Conservation (phyloP, 2,329 filamentous ascomycete genomes). For the Colletotrichum horii region DNA sequence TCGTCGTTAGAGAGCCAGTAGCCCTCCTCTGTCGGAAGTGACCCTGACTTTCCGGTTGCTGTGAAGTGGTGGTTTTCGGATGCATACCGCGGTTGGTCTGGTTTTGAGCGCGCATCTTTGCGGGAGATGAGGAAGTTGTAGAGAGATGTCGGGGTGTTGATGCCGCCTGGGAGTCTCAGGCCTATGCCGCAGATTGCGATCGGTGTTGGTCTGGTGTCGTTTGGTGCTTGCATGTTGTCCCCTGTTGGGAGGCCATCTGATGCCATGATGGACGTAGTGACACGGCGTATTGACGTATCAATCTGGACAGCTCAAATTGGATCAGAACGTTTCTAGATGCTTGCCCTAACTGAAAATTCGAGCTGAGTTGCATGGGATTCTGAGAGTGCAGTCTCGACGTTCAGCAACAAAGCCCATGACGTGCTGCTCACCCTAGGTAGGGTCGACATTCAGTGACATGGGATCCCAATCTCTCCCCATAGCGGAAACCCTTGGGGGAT, state of each 20-base stretch:
- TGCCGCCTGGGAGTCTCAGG: slow-evolving; percentile 9
- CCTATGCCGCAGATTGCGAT: slow-evolving; percentile 18
- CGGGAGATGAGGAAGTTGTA: slow-evolving; percentile 12
- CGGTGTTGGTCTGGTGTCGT: not conserved
- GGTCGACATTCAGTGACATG: not conserved
- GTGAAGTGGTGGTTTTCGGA: not conserved
- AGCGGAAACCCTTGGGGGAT: not conserved
- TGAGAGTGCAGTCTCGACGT: not conserved
- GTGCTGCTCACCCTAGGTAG: not conserved
- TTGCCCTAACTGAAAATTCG: not conserved
- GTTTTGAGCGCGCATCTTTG: slow-evolving; percentile 5
- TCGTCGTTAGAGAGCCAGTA: slow-evolving; percentile 3
- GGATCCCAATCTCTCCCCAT: not conserved
- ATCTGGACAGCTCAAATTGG: not conserved
- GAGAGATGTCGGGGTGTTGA: not conserved
- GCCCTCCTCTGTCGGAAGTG: not conserved
- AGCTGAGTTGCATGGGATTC: not conserved
- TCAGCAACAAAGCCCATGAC: not conserved
- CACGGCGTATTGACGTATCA: not conserved
- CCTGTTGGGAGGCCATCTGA: too few relatives aligned
- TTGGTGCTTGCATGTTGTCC: not conserved
- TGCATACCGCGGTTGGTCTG: not conserved
- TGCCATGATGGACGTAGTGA: not conserved
- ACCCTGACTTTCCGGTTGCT: not conserved
- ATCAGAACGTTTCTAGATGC: not conserved